Evolutionary conservation across 2,329 filamentous ascomycete genomes (phyloP), one percentile per base, ranked within the genome.

Genomic region (Colletotrichum sublineola): DNA sequence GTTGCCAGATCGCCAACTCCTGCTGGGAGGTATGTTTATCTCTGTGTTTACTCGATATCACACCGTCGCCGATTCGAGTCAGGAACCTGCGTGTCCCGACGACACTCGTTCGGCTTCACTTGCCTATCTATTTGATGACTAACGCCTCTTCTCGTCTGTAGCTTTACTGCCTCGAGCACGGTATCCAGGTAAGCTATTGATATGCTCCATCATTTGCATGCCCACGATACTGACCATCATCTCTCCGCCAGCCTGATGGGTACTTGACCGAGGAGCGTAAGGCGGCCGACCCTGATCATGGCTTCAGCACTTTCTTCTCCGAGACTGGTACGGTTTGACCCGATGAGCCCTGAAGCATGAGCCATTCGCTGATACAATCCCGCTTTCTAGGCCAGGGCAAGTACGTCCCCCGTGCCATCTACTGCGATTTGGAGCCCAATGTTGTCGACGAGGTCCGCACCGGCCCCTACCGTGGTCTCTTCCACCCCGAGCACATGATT

Each of bases 81-180:
- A 42, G 40, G 53, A 33, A 48, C 36, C 56, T 65, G 42, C 63
- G 36, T 20, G 42, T 33, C 24, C 5, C 18, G 24, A 15, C 50
- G 29, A 56, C 40, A 56, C 64, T 61, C 31, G 15, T 7, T 24
- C 15, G 60, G 11, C 20, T 52, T 62, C 14, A 38, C 24, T 48
- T 24, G 5, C 18, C 50, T 12, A 4, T 2, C 15, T 20, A 40
- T 20, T 48, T 53, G 24, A 60, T 56, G 20, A 57, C 68, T 58
- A 44, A 71, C 58, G 38, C 20, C 46, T 20, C 42, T 18, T 3
- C 36, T 29, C 6, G 77, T 78, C 75, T 77, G 75, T 85, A 99
- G 96, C 94, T 99, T 76, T 99, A 99, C 92, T 99, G 96, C 88
- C 94, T 99, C 82, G 96, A 99, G 91, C 96, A 99, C 86, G 96